A percentile compares a stretch with the other conserved stretches of the same genome.
Conservation (phyloP, 2,329 filamentous ascomycete genomes). For the Cladobotryum protrusum region DNA sequence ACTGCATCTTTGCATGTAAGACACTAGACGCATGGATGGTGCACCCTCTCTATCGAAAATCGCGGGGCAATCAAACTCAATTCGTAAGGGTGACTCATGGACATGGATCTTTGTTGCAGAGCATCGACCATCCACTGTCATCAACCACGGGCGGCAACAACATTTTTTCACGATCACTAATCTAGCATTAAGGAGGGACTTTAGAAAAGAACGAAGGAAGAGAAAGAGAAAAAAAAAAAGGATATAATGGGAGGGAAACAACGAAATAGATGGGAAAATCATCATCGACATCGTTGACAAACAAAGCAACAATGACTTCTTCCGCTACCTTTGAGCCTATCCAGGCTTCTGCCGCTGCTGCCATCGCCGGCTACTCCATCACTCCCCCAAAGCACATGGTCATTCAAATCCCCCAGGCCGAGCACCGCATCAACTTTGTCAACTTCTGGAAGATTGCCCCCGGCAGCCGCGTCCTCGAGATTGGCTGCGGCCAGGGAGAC, state of each 20-base stretch:
- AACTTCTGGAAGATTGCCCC: slow-evolving; percentile 30
- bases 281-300: slow-evolving; percentile 2
- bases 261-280: background rate
- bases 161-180: too few relatives aligned
- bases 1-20: background rate
- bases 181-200: background rate
- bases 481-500: slow-evolving; percentile 56
- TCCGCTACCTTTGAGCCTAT: slow-evolving; percentile 9
- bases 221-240: background rate
- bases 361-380: slow-evolving; percentile 11
- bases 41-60: too few relatives aligned
- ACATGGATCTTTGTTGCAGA: too few relatives aligned
- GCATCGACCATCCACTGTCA: too few relatives aligned
- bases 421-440: slow-evolving; percentile 32
- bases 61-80: too few relatives aligned
- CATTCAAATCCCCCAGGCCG: slow-evolving; percentile 20
- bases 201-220: background rate
- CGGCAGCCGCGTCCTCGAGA: slow-evolving; percentile 44
- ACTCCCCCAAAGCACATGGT: slow-evolving; percentile 4
- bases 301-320: slow-evolving; percentile 5
- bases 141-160: too few relatives aligned
- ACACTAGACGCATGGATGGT: too few relatives aligned
- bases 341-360: slow-evolving; percentile 7
- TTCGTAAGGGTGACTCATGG: too few relatives aligned
- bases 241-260: too few relatives aligned